A percentile compares a stretch with the other conserved stretches of the same genome.
These are phyloP conservation scores for Apodospora peruviana DNA, from an alignment of 495 filamentous ascomycete species.

Conservation along the genomic window DNA sequence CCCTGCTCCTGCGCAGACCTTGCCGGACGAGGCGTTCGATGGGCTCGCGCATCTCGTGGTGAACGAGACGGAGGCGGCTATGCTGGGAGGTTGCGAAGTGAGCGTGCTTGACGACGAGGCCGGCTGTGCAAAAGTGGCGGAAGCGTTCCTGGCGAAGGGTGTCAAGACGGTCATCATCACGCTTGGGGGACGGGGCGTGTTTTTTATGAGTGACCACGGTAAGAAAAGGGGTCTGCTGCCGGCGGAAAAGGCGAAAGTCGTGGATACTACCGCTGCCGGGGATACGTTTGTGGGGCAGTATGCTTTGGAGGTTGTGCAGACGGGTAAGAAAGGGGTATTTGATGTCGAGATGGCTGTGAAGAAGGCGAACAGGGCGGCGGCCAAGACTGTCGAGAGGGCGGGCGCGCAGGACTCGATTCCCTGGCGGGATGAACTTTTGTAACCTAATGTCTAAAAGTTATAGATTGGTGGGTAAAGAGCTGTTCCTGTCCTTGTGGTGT, in stretches of 20 bases:
- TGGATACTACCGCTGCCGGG: slow-evolving; percentile 92
- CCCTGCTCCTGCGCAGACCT: slow-evolving; percentile 67
- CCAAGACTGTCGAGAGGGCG: slow-evolving; percentile 65
- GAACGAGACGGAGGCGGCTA: slow-evolving; percentile 85
- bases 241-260: slow-evolving; percentile 61
- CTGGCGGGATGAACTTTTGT: slow-evolving; percentile 70
- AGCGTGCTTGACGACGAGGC: slow-evolving; percentile 43
- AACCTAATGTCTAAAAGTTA: neutral
- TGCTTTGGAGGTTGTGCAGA: slow-evolving; percentile 60
- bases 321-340: slow-evolving; percentile 34
- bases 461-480: too few relatives aligned
- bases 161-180: slow-evolving; percentile 78
- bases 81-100: slow-evolving; percentile 54
- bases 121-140: slow-evolving; percentile 38
- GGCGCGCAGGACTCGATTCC: slow-evolving; percentile 90
- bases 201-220: slow-evolving; percentile 35
- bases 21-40: slow-evolving; percentile 62
- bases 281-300: slow-evolving; percentile 93
- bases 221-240: slow-evolving; percentile 40
- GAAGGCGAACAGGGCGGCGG: slow-evolving; percentile 68
- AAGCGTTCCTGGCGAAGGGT: slow-evolving; percentile 57
- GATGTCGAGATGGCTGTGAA: slow-evolving; percentile 56
- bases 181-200: slow-evolving; percentile 71
- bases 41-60: slow-evolving; percentile 76
- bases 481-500: too few relatives aligned